Evolutionary conservation across 225 moss, liverwort and hornwort genomes (phyloP).

Genomic region (Anthoceros angustus): DNA sequence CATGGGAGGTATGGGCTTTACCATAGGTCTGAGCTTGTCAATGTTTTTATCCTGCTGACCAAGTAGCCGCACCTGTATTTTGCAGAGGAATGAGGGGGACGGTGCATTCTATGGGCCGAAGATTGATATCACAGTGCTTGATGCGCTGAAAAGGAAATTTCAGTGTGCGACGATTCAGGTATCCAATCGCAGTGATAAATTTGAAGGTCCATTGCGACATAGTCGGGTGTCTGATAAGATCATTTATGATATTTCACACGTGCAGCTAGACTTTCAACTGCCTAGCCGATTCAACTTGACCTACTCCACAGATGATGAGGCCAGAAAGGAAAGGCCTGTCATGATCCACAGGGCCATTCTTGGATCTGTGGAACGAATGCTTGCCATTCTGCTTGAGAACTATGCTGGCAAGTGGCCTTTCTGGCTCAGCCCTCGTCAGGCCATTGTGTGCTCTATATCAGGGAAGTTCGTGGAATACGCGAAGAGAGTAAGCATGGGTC

Average conservation of each 20-base stretch:
- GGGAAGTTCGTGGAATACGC: constrained; percentile 70
- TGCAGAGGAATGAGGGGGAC: constrained; percentile 71
- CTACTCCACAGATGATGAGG: constrained; percentile 56
- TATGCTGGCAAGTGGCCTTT: constrained; percentile 98
- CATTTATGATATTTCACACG: not conserved
- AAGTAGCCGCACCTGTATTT: not conserved
- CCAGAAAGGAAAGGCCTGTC: constrained; percentile 62
- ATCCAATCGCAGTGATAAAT: not conserved
- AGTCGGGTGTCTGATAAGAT: not conserved
- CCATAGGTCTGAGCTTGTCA: not conserved
- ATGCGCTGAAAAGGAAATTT: constrained; percentile 86
- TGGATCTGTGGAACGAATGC: constrained; percentile 90
- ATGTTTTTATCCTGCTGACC: not conserved
- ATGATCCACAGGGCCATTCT: constrained; percentile 86
- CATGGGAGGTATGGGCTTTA: constrained; percentile 46
- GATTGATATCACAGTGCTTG: constrained; percentile 81
- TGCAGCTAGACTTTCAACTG: constrained; percentile 90
- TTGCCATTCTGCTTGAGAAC: constrained; percentile 90
- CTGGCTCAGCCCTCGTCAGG: constrained; percentile 96
- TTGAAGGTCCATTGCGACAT: not conserved
- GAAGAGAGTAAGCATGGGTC: constrained; percentile 27
- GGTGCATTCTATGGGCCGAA: constrained; percentile 99
- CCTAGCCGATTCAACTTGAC: constrained; percentile 80
- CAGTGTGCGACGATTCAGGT: constrained; percentile 96
- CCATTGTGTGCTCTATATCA: constrained; percentile 76